Conservation (phyloP, 345 rosid genomes). For the Kernera saxatilis region DNA sequence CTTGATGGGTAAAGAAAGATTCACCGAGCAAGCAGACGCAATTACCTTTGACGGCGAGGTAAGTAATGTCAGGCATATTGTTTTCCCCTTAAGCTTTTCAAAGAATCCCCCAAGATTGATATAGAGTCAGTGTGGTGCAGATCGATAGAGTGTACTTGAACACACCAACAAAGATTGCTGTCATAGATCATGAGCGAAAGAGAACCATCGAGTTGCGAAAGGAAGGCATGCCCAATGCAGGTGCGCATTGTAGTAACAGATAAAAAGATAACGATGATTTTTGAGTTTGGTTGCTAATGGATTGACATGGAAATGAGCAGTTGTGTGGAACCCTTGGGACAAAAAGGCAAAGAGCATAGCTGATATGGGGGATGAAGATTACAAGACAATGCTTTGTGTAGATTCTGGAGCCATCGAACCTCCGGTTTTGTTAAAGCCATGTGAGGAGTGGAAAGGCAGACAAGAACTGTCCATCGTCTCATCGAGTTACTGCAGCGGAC, state of each 20-base stretch:
- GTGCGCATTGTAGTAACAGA: conserved; percentile 23
- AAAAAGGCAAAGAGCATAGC: conserved; percentile 69
- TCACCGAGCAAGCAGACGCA: conserved; percentile 97
- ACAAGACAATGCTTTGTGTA: conserved; percentile 77
- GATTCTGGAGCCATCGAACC: conserved; percentile 77
- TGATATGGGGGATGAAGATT: conserved; percentile 86
- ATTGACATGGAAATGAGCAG: conserved; percentile 37
- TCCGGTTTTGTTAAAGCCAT: conserved; percentile 61
- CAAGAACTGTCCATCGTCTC: conserved; percentile 89
- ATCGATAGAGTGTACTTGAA: conserved; percentile 81
- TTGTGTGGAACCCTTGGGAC: conserved; percentile 97
- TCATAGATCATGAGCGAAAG: conserved; percentile 94
- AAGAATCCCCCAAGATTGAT: neutral
- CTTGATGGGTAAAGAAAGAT: conserved; percentile 57
- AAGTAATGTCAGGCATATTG: conserved; percentile 3
- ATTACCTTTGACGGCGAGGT: conserved; percentile 95
- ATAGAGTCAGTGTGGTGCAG: conserved; percentile 28
- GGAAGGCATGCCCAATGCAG: conserved; percentile 89
- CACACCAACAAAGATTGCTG: conserved; percentile 88
- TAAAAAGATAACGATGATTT: neutral
- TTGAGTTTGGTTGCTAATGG: neutral
- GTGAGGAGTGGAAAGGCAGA: conserved; percentile 83
- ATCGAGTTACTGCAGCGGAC: conserved; percentile 96
- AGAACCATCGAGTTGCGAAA: conserved; percentile 81
- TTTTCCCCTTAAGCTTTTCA: neutral